Conservation (phyloP, 495 filamentous ascomycete species). For the Penicillium parvum region DNA sequence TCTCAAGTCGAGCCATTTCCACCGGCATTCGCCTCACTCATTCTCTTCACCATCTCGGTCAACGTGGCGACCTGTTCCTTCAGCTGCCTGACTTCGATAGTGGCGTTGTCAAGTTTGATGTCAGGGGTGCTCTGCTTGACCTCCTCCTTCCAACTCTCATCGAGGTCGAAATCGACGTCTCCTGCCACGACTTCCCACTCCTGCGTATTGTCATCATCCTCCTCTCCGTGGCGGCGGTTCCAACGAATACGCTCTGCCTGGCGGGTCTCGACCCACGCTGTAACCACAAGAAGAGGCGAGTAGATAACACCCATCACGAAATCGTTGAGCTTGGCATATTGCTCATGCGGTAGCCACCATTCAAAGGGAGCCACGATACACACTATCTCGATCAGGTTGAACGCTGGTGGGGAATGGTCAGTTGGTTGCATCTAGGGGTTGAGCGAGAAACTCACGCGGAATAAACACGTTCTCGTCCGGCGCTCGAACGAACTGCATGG, state of each 20-base stretch:
- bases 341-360: slow-evolving; percentile 77
- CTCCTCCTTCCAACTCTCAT: slow-evolving; percentile 76
- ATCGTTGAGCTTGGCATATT: slow-evolving; percentile 79
- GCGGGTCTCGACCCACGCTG: slow-evolving; percentile 68
- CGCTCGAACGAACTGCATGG: slow-evolving; percentile 91
- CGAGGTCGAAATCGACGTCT: slow-evolving; percentile 69
- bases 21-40: slow-evolving; percentile 21
- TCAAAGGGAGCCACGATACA: slow-evolving; percentile 77
- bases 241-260: slow-evolving; percentile 61
- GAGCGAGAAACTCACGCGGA: slow-evolving; percentile 49
- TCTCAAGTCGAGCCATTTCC: too few species aligned
- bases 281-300: slow-evolving; percentile 74
- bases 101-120: slow-evolving; percentile 65
- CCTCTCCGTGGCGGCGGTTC: slow-evolving; percentile 75
- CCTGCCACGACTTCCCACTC: slow-evolving; percentile 85
- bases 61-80: slow-evolving; percentile 64
- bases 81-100: slow-evolving; percentile 63
- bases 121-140: slow-evolving; percentile 72
- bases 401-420: slow-evolving; percentile 40
- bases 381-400: slow-evolving; percentile 90
- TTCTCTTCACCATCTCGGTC: slow-evolving; percentile 52
- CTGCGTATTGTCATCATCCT: slow-evolving; percentile 83
- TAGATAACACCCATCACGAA: slow-evolving; percentile 83
- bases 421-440: neutral
- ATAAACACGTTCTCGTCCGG: slow-evolving; percentile 99